Base-by-base conservation (phyloP, 164 flowering plant species). In the Tinospora cordifolia region DNA sequence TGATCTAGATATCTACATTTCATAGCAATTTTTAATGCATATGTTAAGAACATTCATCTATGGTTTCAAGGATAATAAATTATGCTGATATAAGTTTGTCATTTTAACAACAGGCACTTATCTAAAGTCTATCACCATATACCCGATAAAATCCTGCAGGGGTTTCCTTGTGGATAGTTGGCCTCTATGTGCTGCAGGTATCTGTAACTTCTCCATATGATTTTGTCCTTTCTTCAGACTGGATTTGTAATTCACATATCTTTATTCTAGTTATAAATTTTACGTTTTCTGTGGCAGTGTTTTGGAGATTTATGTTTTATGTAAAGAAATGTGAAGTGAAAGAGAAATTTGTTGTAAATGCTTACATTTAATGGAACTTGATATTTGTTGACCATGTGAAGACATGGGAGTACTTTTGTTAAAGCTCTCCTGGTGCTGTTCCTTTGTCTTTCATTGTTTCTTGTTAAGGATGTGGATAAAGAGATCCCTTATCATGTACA, bases 71-170 rank as follows among this genome's bases (percentile, higher is more conserved):
- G 24, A 19, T 14, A 19, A 19, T 46, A 5, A 62, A 72, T 79
- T 84, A 86, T 87, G 79, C 26, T 21, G 71, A 72, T 65, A 70
- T 73, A 65, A 69, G 46, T 63, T 27, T 57, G 38, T 69, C 75
- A 60, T 40, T 65, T 30, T 30, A 30, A 30, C 70, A 71, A 36
- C 70, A 9, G 65, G 65, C 62, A 63, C 68, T 66, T 75, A 74
- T 72, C 84, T 94, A 22, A 85, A 83, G 77, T 86, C 92, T n/a
- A 88, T 94, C 8, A 77, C 78, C 22, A 51, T 94, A 65, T 94
- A 90, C 74, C 99, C 99, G 65, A 90, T 94, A 76, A 94, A 94
- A 77, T 94, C 99, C 15, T 94, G 99, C 82, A 87, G 78, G 24
- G 98, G 99, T 66, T 94, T 94, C 80, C 84, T 69, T 58, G 88